phyloP scores from a whole-genome alignment of 2,329 filamentous ascomycete genomes.

The Trichoderma arundinaceum region DNA sequence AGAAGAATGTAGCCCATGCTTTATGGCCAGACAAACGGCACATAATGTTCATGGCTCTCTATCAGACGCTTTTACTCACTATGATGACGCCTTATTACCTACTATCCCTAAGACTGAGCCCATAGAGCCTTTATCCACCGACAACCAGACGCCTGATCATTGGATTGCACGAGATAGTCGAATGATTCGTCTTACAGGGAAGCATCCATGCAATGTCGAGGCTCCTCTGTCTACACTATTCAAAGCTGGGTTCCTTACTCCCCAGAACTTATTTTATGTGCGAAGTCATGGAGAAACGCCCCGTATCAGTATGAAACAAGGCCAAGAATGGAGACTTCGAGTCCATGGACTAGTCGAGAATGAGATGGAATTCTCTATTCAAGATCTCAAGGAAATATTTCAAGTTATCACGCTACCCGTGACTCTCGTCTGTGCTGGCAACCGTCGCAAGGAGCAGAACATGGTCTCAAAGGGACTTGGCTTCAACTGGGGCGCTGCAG shows the following conservation, averaged over 20 bases:
- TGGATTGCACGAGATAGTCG: conserved; percentile 81
- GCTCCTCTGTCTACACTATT: conserved; percentile 81
- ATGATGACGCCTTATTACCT: too few relatives aligned
- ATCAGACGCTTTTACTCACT: neutral
- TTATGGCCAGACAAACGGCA: neutral
- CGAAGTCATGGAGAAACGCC: conserved; percentile 85
- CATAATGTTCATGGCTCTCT: too few relatives aligned
- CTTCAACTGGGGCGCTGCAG: conserved; percentile 91
- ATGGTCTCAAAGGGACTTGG: conserved; percentile 90
- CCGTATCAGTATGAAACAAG: conserved; percentile 68
- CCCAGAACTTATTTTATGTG: conserved; percentile 87
- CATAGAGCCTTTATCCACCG: neutral
- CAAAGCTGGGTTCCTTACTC: conserved; percentile 82
- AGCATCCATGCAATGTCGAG: conserved; percentile 91
- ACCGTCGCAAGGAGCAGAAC: conserved; percentile 91
- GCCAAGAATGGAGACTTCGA: conserved; percentile 82
- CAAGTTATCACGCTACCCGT: conserved; percentile 85
- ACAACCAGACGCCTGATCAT: conserved; percentile 73
- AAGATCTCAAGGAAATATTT: conserved; percentile 73
- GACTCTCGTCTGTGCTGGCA: conserved; percentile 90
- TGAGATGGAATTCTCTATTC: conserved; percentile 72
- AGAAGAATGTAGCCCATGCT: neutral
- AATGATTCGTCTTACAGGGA: conserved; percentile 83
- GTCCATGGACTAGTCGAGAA: conserved; percentile 84
- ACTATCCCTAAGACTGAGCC: too few relatives aligned